Evolutionary conservation across 2,329 filamentous ascomycete species (phyloP).

Genomic region (Scedosporium boydii): DNA sequence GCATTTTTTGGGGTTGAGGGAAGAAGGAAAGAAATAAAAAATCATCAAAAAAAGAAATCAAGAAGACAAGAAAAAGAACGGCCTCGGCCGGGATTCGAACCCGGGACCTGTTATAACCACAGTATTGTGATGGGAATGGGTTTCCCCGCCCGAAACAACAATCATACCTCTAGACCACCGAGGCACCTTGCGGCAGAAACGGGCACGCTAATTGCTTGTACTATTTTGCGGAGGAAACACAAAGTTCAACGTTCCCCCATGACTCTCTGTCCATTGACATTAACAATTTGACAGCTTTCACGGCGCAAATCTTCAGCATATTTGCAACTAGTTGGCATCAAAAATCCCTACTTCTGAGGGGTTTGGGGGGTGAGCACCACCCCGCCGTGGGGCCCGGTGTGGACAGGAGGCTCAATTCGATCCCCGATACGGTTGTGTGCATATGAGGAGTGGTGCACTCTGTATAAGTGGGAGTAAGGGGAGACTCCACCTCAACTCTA

Average conservation of each 20-base stretch:
- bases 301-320: too few relatives aligned
- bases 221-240: too few relatives aligned
- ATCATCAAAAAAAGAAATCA: background rate
- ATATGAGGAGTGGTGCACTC: background rate
- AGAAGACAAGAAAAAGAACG: background rate
- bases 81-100: constrained; percentile 5
- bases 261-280: background rate
- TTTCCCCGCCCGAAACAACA: constrained; percentile 6
- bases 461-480: too few relatives aligned
- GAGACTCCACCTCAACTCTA: too few relatives aligned
- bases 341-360: background rate
- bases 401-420: background rate
- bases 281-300: too few relatives aligned
- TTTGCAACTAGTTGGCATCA: background rate
- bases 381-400: background rate
- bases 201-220: too few relatives aligned
- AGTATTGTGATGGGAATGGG: constrained; percentile 4
- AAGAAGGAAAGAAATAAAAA: background rate
- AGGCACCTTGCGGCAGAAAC: background rate
- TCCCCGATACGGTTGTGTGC: background rate
- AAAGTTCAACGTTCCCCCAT: background rate
- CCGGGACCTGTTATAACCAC: constrained; percentile 8
- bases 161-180: constrained; percentile 8
- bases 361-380: background rate
- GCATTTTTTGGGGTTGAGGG: background rate